A percentile compares a stretch with the other conserved stretches of the same genome.
Conservation (phyloP, 2,329 filamentous ascomycete species). For the Scedosporium boydii region DNA sequence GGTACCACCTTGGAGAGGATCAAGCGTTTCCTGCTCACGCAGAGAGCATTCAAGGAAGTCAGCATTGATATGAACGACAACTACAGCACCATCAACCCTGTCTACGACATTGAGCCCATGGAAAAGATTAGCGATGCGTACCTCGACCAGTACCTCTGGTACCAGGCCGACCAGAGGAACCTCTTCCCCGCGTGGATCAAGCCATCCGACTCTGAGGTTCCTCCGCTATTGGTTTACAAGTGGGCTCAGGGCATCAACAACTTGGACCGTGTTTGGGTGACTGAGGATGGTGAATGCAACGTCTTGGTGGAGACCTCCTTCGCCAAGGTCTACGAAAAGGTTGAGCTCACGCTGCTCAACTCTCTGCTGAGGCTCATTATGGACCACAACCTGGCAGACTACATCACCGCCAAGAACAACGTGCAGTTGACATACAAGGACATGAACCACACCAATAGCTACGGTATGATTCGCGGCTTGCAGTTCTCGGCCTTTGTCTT, state of each 20-base stretch:
- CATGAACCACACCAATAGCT: conserved; percentile 99
- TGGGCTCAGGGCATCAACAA: conserved; percentile 99
- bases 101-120: conserved; percentile 97
- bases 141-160: conserved; percentile 97
- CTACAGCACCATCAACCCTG: conserved; percentile 97
- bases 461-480: conserved; percentile 93
- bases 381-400: conserved; percentile 98
- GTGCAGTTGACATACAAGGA: conserved; percentile 99
- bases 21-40: conserved; percentile 93
- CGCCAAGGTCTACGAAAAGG: conserved; percentile 99
- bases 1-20: conserved; percentile 93
- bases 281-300: conserved; percentile 88
- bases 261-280: conserved; percentile 88
- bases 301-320: conserved; percentile 97
- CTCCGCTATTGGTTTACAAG: conserved; percentile 89
- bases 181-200: conserved; percentile 99
- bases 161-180: conserved; percentile 94
- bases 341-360: conserved; percentile 91
- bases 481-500: conserved; percentile 99
- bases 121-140: conserved; percentile 99
- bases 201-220: conserved; percentile 95
- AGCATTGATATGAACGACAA: conserved; percentile 99
- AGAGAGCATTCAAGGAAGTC: conserved; percentile 97
- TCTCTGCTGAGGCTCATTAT: conserved; percentile 89
- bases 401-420: conserved; percentile 99